Evolutionary conservation across 495 filamentous ascomycete species (phyloP).

Genomic region (Penicilliopsis zonata): DNA sequence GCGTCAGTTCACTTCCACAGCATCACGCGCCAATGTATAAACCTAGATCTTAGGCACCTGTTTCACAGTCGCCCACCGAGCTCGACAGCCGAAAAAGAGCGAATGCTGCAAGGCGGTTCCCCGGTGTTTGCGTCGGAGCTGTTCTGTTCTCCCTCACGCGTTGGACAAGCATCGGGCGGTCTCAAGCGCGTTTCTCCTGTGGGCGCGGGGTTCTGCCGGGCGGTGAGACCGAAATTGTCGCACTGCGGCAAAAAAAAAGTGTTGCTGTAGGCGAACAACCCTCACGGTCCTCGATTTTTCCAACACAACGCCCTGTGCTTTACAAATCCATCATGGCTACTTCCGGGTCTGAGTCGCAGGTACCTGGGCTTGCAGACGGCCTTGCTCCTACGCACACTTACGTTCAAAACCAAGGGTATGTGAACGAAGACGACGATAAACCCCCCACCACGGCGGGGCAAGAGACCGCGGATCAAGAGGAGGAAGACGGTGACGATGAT

Average conservation of each 20-base stretch:
- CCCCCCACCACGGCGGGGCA: slow-evolving; percentile 24
- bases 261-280: slow-evolving; percentile 2
- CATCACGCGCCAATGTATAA: slow-evolving; percentile 34
- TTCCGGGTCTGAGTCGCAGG: slow-evolving; percentile 10
- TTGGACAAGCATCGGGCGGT: slow-evolving; percentile 6
- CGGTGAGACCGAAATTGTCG: slow-evolving; percentile 19
- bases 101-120: neutral
- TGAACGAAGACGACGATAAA: slow-evolving; percentile 18
- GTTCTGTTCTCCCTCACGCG: too few relatives aligned
- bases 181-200: slow-evolving; percentile 11
- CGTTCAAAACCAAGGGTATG: slow-evolving; percentile 43
- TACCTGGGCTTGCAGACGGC: slow-evolving; percentile 28
- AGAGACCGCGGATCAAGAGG: slow-evolving; percentile 15
- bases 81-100: neutral
- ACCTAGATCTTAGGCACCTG: too few relatives aligned
- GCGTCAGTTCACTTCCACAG: slow-evolving; percentile 15
- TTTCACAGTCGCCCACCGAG: too few relatives aligned
- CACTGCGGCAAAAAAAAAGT: slow-evolving; percentile 22
- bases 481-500: slow-evolving; percentile 35
- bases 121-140: neutral
- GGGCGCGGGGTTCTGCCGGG: slow-evolving; percentile 36
- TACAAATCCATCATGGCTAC: slow-evolving; percentile 17
- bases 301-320: too few relatives aligned
- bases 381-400: slow-evolving; percentile 39
- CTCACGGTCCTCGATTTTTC: slow-evolving; percentile 1